Evolutionary conservation across 2,329 filamentous ascomycete species (phyloP), one percentile per base, ranked within the genome.

Genomic region (Cadophora gregata): DNA sequence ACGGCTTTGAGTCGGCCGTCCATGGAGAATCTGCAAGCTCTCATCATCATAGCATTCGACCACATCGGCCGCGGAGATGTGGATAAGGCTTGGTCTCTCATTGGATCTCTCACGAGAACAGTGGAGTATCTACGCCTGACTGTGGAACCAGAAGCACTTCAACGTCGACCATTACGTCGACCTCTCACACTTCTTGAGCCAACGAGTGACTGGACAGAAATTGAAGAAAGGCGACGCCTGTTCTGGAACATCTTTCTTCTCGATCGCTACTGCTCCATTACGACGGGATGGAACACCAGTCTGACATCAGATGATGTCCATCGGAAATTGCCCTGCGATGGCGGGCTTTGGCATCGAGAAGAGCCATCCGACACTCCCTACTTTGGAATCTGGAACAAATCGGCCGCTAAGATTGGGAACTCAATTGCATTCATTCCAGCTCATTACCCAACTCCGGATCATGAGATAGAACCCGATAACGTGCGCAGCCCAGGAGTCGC

Each of bases 161-260:
- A 64, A 10, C 63, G 66, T 3, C 64, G 69, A 3, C 53, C 69
- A 1, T 63, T 74, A 3, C 66, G 69, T 0, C 64, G 71, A 29
- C 72, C 74, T 24, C 67, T 70, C n/a, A 58, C 60, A 8, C 68
- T 66, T 12, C 62, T 77, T 9, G 29, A 70, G 5, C 45, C 61
- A 1, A 56, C 75, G 19, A 56, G 62, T 21, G 63, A 69, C 56
- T 77, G 76, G 75, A 68, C 70, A 0, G 75, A 77, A 45, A 69
- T 63, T 21, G 76, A 78, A 68, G 70, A 75, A 45, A 66, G 76
- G 33, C 67, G 76, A 31, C 63, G 76, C 6, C 66, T 77, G 9
- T 77, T 78, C 53, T 78, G 76, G 76, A 75, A 67, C 24, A 69
- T 77, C 12, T 83, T 75, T 78, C 76, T 70, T 73, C 73, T 74